These are phyloP conservation scores for Microsporum canis DNA, from an alignment of 2,329 filamentous ascomycete species.

Conservation along the genomic window DNA sequence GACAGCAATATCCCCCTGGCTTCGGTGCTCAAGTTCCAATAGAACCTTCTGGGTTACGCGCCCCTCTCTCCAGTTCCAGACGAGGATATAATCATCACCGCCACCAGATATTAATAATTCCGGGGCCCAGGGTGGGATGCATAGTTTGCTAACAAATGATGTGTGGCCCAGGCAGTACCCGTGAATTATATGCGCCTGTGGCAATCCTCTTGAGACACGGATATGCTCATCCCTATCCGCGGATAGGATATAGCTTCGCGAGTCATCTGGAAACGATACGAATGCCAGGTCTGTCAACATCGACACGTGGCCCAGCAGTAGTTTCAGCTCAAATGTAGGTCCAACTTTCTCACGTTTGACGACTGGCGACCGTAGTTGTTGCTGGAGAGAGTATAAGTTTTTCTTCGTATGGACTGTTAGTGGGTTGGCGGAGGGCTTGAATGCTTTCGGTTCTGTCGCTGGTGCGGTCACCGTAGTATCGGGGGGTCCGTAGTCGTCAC, in stretches of 20 bases:
- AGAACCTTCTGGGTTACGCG: constrained; percentile 24
- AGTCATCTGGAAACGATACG: constrained; percentile 36
- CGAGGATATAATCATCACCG: constrained; percentile 64
- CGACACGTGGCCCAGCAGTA: constrained; percentile 87
- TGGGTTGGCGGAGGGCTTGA: constrained; percentile 43
- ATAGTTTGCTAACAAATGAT: constrained; percentile 70
- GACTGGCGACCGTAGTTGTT: constrained; percentile 42
- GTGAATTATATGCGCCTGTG: constrained; percentile 81
- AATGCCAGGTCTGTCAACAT: constrained; percentile 70
- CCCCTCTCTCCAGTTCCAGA: constrained; percentile 66
- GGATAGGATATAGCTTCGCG: constrained; percentile 52
- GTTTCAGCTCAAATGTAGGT: constrained; percentile 57
- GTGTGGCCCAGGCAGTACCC: constrained; percentile 78
- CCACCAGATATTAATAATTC: constrained; percentile 73
- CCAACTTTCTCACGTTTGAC: constrained; percentile 36
- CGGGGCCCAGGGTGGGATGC: constrained; percentile 46
- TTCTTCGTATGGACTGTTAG: constrained; percentile 52
- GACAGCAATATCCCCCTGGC: constrained; percentile 32
- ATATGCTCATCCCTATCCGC: constrained; percentile 73
- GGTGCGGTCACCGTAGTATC: constrained; percentile 5
- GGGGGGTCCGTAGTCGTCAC: constrained; percentile 26
- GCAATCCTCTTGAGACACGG: constrained; percentile 67
- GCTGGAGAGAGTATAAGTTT: constrained; percentile 47
- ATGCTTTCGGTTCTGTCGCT: constrained; percentile 23
- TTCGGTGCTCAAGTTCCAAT: constrained; percentile 11